Evolutionary conservation across 2,329 filamentous ascomycete species (phyloP), one percentile per base, ranked within the genome.

Genomic region (Colletotrichum tamarilloi): DNA sequence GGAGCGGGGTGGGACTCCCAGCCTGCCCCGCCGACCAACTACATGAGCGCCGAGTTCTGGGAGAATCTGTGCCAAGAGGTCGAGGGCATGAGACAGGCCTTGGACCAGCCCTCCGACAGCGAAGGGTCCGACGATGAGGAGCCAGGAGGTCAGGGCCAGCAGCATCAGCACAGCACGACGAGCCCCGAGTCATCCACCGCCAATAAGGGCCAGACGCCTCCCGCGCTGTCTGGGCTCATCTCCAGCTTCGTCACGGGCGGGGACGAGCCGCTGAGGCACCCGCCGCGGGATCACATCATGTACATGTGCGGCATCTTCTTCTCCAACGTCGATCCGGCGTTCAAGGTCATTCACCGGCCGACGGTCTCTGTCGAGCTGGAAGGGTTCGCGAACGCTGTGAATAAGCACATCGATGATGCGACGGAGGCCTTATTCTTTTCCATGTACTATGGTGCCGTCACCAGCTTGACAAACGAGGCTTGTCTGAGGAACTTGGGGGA

Each of bases 321-420:
- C 64, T 76, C 77, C 38, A 86, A 84, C 32, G 83, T 86, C 22
- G 85, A 87, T 55, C 81, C 84, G 62, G 78, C 85, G 42, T 77
- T 87, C 72, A 87, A 87, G 76, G 80, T 87, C 38, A 73, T 87
- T 5, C 85, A 87, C 74, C 79, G 81, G n/a, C 85, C 85, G 3
- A 85, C 83, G 1, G 76, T 84, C 28, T 75, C 75, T 16, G 77
- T 75, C 1, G 74, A 78, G 42, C 73, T 84, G 5, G 75, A 80
- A 30, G 57, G 70, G 0, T 80, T 84, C 26, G 67, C 74, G 6
- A 76, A 77, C 16, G 76, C 78, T 8, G 38, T 74, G 56, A 12
- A 77, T 69, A 62, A 77, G 74, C 11, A 77, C 72, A 6, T 77
- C 72, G 16, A 78, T 76, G 62, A 73, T 42, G 24, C 76, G 24